phyloP scores from a whole-genome alignment of 257 asterid genomes.

The Gardenia jasminoides region DNA sequence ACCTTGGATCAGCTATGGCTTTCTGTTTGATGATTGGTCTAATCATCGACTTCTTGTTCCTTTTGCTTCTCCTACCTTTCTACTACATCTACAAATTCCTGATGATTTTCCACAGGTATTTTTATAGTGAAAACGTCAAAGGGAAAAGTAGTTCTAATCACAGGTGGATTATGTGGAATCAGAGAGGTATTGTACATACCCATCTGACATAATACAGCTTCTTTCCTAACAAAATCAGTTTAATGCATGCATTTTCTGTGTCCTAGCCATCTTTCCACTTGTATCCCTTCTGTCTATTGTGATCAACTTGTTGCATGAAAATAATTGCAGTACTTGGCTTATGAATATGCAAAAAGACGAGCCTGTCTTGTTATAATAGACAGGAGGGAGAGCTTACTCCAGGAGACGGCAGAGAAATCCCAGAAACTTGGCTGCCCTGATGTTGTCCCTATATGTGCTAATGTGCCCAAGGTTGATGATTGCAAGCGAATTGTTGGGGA shows the following conservation, averaged over 20 bases:
- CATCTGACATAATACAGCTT: too few relatives aligned
- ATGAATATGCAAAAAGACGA: slow-evolving; percentile 63
- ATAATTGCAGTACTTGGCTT: slow-evolving; percentile 44
- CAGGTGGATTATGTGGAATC: slow-evolving; percentile 31
- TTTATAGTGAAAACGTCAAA: slow-evolving; percentile 4
- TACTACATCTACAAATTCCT: slow-evolving; percentile 16
- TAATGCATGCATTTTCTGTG: too few relatives aligned
- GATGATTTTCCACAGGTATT: neutral
- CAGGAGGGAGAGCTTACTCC: slow-evolving; percentile 46
- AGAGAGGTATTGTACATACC: slow-evolving; percentile 16
- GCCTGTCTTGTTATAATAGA: slow-evolving; percentile 60
- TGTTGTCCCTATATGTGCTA: slow-evolving; percentile 42
- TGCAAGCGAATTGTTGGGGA: slow-evolving; percentile 51
- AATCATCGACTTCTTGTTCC: neutral
- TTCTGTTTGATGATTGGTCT: neutral
- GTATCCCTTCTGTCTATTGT: too few relatives aligned
- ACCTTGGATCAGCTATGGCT: neutral
- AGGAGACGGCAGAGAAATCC: slow-evolving; percentile 53
- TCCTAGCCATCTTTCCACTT: too few relatives aligned
- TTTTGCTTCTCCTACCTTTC: slow-evolving; percentile 17
- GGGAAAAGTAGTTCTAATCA: slow-evolving; percentile 31
- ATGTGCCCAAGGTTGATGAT: slow-evolving; percentile 50
- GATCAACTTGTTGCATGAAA: too few relatives aligned
- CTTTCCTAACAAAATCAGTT: neutral
- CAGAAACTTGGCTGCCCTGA: slow-evolving; percentile 49